phyloP scores from a whole-genome alignment of 192 early-diverging fungal genomes.

The Coemansia sp. region DNA sequence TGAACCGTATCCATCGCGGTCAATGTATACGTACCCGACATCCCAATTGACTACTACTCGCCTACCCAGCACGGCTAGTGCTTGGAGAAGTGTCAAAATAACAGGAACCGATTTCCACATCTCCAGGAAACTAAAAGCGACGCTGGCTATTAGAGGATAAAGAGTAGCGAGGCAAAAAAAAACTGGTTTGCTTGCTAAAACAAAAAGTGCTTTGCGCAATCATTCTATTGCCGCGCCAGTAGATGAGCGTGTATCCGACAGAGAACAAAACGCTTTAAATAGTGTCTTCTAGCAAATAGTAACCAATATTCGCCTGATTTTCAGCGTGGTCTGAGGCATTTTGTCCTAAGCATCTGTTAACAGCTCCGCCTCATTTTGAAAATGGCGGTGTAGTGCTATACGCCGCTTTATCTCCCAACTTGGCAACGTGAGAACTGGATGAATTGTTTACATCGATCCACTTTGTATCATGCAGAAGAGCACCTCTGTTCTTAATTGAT shows the following conservation, averaged over 20 bases:
- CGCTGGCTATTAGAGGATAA: not conserved
- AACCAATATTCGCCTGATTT: not conserved
- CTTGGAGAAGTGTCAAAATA: not conserved
- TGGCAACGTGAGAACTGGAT: not conserved
- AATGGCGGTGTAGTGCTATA: not conserved
- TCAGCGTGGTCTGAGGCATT: not conserved
- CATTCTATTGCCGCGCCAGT: not conserved
- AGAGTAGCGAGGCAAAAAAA: not conserved
- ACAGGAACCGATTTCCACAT: not conserved
- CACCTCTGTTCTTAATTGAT: too few species aligned
- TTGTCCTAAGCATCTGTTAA: not conserved
- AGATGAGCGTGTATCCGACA: not conserved
- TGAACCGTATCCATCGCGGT: constrained; percentile 64
- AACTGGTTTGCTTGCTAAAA: not conserved
- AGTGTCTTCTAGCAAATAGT: not conserved
- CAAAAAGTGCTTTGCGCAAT: not conserved
- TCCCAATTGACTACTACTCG: constrained; percentile 62
- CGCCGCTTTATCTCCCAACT: not conserved
- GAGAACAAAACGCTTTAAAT: not conserved
- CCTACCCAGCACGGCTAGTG: not conserved
- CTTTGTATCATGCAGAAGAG: too few species aligned
- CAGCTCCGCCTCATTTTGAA: not conserved
- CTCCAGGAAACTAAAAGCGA: not conserved
- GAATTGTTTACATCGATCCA: not conserved
- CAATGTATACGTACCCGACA: constrained; percentile 64